phyloP scores from a whole-genome alignment of 2,329 filamentous ascomycete species.

The Epichloe sibirici region DNA sequence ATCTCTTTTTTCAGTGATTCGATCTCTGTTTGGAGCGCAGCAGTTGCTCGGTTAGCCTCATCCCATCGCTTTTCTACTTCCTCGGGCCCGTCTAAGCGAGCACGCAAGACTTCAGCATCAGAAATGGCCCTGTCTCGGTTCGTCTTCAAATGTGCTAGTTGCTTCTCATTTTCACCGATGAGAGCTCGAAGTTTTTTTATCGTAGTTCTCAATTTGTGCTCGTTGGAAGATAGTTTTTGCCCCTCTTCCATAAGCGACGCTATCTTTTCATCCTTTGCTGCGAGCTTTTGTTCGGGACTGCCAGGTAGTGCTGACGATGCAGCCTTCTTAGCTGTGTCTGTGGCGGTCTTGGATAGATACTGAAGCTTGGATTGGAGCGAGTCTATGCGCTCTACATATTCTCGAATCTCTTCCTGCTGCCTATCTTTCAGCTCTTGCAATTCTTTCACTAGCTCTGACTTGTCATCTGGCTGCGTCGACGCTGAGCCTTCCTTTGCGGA shows the following conservation, averaged over 20 bases:
- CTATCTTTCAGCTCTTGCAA: constrained; percentile 14
- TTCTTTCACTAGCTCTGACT: constrained; percentile 9
- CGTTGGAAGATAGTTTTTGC: constrained; percentile 71
- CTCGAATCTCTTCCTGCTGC: constrained; percentile 71
- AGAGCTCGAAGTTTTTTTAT: constrained; percentile 71
- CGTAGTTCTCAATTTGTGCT: constrained; percentile 70
- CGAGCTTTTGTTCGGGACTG: constrained; percentile 63
- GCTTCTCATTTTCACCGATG: constrained; percentile 52
- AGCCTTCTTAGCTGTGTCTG: constrained; percentile 60
- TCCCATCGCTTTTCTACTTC: constrained; percentile 42
- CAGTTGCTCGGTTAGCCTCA: constrained; percentile 40
- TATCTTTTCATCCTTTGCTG: constrained; percentile 84
- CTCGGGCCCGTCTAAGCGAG: constrained; percentile 35
- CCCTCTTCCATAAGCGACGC: constrained; percentile 86
- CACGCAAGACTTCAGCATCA: constrained; percentile 35
- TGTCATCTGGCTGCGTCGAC: not conserved
- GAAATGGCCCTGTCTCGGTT: constrained; percentile 45
- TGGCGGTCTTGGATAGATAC: constrained; percentile 71
- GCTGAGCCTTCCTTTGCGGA: not conserved
- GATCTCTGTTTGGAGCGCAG: constrained; percentile 30
- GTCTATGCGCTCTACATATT: constrained; percentile 81
- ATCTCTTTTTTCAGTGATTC: constrained; percentile 34
- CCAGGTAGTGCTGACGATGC: constrained; percentile 50
- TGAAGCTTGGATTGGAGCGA: constrained; percentile 82
- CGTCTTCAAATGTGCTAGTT: constrained; percentile 44